Percentiles rank a stretch among this genome's conserved stretches.
phyloP scores from a whole-genome alignment of 345 rosid genomes.

The Pugionium dolabratum region DNA sequence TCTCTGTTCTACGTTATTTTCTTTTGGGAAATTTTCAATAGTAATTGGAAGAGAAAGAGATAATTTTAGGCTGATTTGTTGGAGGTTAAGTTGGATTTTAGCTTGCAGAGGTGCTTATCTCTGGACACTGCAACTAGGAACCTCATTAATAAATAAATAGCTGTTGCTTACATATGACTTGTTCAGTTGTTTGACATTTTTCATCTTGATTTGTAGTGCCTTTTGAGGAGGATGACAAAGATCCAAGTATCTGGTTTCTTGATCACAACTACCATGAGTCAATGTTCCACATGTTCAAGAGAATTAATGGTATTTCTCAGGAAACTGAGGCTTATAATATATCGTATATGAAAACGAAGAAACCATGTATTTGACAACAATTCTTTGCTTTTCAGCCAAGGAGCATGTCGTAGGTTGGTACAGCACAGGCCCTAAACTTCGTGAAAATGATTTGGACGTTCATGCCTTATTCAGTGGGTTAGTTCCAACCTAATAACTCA shows the following conservation, averaged over 20 bases:
- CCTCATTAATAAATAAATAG: neutral
- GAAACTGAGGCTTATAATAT: neutral
- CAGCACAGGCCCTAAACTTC: slow-evolving; percentile 85
- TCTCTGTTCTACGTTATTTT: neutral
- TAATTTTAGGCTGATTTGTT: neutral
- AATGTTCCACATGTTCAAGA: slow-evolving; percentile 93
- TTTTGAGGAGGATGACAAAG: slow-evolving; percentile 88
- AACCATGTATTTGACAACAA: slow-evolving; percentile 4
- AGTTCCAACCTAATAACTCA: slow-evolving; percentile 29
- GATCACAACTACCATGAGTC: slow-evolving; percentile 91
- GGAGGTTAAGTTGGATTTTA: slow-evolving; percentile 9
- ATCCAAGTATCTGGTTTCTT: slow-evolving; percentile 84
- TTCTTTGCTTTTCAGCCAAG: slow-evolving; percentile 58
- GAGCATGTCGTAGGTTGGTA: slow-evolving; percentile 98
- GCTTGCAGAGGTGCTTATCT: neutral
- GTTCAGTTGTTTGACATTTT: slow-evolving; percentile 21
- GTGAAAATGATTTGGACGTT: slow-evolving; percentile 87
- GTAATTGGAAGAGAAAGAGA: neutral
- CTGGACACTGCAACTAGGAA: neutral
- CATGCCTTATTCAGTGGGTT: slow-evolving; percentile 66
- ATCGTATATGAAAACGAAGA: neutral
- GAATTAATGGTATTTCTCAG: slow-evolving; percentile 66
- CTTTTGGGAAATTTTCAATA: neutral
- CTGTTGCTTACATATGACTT: slow-evolving; percentile 10
- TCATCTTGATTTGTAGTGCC: slow-evolving; percentile 56